Percentiles rank a stretch among this genome's conserved stretches.
Conservation (phyloP, 495 filamentous ascomycete genomes). For the Cryomyces minteri region DNA sequence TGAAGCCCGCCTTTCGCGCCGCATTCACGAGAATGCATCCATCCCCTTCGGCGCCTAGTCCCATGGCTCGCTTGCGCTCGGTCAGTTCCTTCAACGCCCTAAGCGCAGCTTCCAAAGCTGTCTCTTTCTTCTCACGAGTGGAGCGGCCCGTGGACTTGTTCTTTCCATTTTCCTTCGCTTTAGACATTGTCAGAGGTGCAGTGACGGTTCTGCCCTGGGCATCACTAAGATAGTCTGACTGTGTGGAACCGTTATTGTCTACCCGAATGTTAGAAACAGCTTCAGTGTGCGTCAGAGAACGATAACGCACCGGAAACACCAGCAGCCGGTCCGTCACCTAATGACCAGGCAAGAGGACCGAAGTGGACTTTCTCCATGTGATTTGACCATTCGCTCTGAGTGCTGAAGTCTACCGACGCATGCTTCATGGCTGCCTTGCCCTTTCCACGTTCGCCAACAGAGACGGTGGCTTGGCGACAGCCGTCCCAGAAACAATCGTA, state of each 20-base stretch:
- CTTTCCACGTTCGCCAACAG: constrained; percentile 8
- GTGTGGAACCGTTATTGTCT: too few species aligned
- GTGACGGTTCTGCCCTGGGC: background rate
- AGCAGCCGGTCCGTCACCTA: constrained; percentile 44
- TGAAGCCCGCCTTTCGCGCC: constrained; percentile 20
- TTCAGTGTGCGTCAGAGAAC: background rate
- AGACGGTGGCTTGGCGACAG: constrained; percentile 17
- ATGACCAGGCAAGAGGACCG: constrained; percentile 36
- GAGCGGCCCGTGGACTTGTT: background rate
- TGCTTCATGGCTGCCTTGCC: background rate
- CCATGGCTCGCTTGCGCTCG: constrained; percentile 26
- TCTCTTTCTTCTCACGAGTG: constrained; percentile 14
- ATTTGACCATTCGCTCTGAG: constrained; percentile 28
- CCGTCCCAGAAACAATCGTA: constrained; percentile 28
- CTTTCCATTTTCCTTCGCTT: background rate
- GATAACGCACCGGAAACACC: constrained; percentile 18
- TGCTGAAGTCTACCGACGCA: constrained; percentile 9
- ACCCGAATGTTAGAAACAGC: background rate
- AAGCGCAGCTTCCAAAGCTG: constrained; percentile 18
- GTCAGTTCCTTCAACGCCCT: constrained; percentile 12
- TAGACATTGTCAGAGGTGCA: background rate
- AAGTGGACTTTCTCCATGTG: constrained; percentile 49
- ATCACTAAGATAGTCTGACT: background rate
- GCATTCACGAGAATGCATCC: constrained; percentile 26
- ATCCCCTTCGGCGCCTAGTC: constrained; percentile 27